Base-by-base conservation (phyloP, 1,284 basidiomycete species). In the Puccinia coronata region DNA sequence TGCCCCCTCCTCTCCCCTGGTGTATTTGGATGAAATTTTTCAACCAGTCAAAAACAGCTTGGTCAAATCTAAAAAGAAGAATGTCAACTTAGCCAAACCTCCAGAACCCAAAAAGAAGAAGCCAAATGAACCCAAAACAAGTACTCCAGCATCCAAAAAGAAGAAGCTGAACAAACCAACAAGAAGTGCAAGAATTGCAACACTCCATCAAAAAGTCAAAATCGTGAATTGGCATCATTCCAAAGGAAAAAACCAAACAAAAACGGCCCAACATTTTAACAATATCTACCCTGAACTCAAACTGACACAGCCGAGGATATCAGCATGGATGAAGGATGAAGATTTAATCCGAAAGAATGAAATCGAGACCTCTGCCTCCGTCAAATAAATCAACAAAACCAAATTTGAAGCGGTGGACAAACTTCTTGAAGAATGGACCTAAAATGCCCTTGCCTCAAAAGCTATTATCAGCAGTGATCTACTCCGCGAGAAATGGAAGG, bases 271-370 rank as follows among this genome's bases (percentile, higher is more conserved):
- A 12, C n/a, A 78, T 31, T 78, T 78, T 55, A 34, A 49, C 25
- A 3, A 49, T 23, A 69, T 78, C 20, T 78, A 78, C 55, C 75
- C 75, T 14, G 47, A 67, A 55, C 51, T 78, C 25, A 5, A 63
- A 18, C 39, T 78, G 47, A 78, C 67, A 41, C 75, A 78, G 51
- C 75, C 75, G 14, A 43, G 49, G n/a, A 25, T 78, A 1, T 78
- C 75, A 65, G 61, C 75, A 9, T 78, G 75, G 75, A 18, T 78
- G 4, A 69, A 67, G 31, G 75, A 78, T 14, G 75, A 78, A 36
- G 34, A 36, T 18, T n/a, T 23, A 18, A 78, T 78, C 28, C 31
- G 61, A 23, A 12, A 41, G 18, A 14, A 65, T 41, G 61, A 12
- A 65, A n/a, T n/a, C n/a, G 36, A 39, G 31, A 65, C 61, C 41